phyloP scores from a whole-genome alignment of 108 stramenopile species.

The Fragilaria crotonensis region DNA sequence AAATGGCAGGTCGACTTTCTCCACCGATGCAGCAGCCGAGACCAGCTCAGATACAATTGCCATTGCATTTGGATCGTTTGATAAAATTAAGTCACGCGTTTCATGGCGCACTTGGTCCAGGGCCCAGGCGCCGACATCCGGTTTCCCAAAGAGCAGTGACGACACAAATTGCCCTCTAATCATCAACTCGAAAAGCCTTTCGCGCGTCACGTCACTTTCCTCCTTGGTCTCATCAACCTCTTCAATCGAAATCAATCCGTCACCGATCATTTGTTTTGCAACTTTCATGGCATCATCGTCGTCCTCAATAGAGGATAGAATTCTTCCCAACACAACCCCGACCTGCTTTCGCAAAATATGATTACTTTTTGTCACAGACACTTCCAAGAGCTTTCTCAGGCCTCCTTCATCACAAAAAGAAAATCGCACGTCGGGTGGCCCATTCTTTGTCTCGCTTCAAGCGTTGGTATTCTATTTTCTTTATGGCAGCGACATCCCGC shows the following conservation, averaged over 20 bases:
- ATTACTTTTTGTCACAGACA: constrained; percentile 26
- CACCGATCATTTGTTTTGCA: constrained; percentile 28
- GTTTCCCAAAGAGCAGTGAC: constrained; percentile 45
- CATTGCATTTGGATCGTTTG: constrained; percentile 58
- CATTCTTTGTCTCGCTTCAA: constrained; percentile 34
- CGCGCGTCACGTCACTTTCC: constrained; percentile 19
- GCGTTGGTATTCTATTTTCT: constrained; percentile 43
- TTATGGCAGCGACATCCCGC: constrained; percentile 52
- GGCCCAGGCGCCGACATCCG: constrained; percentile 67
- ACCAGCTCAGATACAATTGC: constrained; percentile 75
- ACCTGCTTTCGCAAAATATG: constrained; percentile 41
- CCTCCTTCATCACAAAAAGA: constrained; percentile 51
- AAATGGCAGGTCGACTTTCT: constrained; percentile 48
- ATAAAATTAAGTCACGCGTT: constrained; percentile 33
- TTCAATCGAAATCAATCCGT: constrained; percentile 46
- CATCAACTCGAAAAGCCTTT: not conserved
- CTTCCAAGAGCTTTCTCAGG: constrained; percentile 47
- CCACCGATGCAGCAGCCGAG: constrained; percentile 66
- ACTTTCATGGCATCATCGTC: constrained; percentile 52
- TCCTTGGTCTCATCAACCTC: constrained; percentile 57
- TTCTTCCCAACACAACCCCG: constrained; percentile 39
- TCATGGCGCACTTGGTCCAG: constrained; percentile 17
- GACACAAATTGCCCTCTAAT: constrained; percentile 3
- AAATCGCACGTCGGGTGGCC: constrained; percentile 41
- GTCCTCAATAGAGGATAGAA: constrained; percentile 26